A percentile compares a stretch with the other conserved stretches of the same genome.
phyloP scores from a whole-genome alignment of 1,284 basidiomycete species.

The Leccinum pallidistipes region DNA sequence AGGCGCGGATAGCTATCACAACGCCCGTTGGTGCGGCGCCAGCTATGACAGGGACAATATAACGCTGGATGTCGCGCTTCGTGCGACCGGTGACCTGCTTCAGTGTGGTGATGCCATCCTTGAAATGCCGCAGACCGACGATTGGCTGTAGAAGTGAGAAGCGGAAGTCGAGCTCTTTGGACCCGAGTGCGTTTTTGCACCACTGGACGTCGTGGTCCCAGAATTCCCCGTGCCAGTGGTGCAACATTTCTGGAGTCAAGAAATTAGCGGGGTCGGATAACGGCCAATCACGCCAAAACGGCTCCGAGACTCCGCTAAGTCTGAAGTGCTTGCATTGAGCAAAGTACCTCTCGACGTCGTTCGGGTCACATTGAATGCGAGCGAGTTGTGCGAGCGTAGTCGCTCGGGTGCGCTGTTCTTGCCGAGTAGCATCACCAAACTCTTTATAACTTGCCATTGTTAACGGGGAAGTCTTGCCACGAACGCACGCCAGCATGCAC shows the following conservation, averaged over 20 bases:
- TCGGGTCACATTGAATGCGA: neutral
- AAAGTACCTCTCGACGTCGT: neutral
- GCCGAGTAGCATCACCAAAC: neutral
- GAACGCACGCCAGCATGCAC: neutral
- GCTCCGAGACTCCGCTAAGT: neutral
- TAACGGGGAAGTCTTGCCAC: neutral
- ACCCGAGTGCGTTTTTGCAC: neutral
- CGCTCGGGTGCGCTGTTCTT: neutral
- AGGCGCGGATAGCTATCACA: constrained; percentile 24
- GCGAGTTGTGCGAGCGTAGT: neutral
- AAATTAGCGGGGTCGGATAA: neutral
- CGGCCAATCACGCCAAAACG: constrained; percentile 2
- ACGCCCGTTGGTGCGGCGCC: constrained; percentile 22
- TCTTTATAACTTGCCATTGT: neutral
- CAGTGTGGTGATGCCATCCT: neutral
- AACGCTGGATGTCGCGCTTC: neutral
- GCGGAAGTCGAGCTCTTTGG: constrained; percentile 1
- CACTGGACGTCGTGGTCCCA: neutral
- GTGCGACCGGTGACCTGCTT: constrained; percentile 1
- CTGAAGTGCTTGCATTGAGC: neutral
- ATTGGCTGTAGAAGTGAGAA: constrained; percentile 4
- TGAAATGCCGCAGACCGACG: neutral
- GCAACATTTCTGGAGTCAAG: neutral
- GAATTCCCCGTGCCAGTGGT: neutral
- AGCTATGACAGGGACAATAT: constrained; percentile 31